Conservation (phyloP, 306 rosid genomes). For the Lathyrus sativus region DNA sequence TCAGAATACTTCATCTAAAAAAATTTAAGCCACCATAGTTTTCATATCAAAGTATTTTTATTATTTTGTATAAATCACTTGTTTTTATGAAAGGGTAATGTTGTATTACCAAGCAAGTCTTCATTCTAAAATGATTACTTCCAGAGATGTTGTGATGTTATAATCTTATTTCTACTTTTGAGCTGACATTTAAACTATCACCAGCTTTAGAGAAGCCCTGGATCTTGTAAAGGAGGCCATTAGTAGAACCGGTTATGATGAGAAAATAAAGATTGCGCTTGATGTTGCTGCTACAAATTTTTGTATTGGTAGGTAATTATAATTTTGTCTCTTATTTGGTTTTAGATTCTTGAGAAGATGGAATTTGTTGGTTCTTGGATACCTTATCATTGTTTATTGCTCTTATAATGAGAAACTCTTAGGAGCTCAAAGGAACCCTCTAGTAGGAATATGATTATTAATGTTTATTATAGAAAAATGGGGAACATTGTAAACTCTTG, state of each 20-base stretch:
- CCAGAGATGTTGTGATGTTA: constrained; percentile 10
- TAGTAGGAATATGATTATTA: neutral
- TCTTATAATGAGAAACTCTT: constrained; percentile 27
- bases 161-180: constrained; percentile 30
- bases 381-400: constrained; percentile 22
- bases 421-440: neutral
- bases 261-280: constrained; percentile 82
- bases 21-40: neutral
- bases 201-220: constrained; percentile 85
- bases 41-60: neutral
- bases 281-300: constrained; percentile 82
- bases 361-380: constrained; percentile 20
- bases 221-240: constrained; percentile 91
- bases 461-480: neutral
- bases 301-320: constrained; percentile 71
- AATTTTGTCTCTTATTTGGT: constrained; percentile 27
- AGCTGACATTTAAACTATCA: constrained; percentile 38
- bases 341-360: constrained; percentile 27
- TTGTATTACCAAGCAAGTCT: constrained; percentile 9
- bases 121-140: constrained; percentile 10
- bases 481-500: neutral
- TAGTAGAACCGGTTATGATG: constrained; percentile 73
- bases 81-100: constrained; percentile 5
- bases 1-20: no score
- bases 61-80: constrained; percentile 1